Percentiles rank a stretch among this genome's conserved stretches.
phyloP scores from a whole-genome alignment of 768 basidiomycete genomes.

The Pulveroboletus sp. region DNA sequence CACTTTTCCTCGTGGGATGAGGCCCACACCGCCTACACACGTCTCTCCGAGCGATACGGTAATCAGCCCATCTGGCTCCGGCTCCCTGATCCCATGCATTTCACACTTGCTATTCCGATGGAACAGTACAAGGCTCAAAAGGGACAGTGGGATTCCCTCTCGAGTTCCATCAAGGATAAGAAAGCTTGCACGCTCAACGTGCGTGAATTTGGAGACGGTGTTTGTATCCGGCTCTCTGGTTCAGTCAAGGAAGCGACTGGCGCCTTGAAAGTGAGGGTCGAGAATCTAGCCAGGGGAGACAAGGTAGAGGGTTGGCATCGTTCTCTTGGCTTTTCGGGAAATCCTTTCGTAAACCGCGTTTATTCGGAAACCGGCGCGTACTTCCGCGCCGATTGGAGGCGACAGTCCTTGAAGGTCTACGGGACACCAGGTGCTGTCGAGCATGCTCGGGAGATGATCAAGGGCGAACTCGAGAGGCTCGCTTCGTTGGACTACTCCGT shows the following conservation, averaged over 20 bases:
- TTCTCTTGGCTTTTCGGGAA: slow-evolving; percentile 30
- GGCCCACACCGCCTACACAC: slow-evolving; percentile 39
- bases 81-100: slow-evolving; percentile 50
- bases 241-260: slow-evolving; percentile 53
- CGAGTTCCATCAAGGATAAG: slow-evolving; percentile 33
- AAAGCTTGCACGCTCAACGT: slow-evolving; percentile 36
- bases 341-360: slow-evolving; percentile 36
- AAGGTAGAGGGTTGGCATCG: slow-evolving; percentile 52
- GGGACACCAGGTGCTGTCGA: slow-evolving; percentile 40
- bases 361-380: slow-evolving; percentile 38
- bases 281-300: slow-evolving; percentile 51
- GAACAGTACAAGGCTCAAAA: slow-evolving; percentile 53
- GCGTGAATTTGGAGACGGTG: slow-evolving; percentile 19
- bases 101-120: slow-evolving; percentile 44
- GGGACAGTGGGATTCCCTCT: slow-evolving; percentile 46
- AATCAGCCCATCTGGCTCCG: slow-evolving; percentile 36
- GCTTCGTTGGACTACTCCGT: slow-evolving; percentile 42
- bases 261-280: slow-evolving; percentile 57
- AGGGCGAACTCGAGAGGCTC: slow-evolving; percentile 46
- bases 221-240: slow-evolving; percentile 47
- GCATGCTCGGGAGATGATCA: slow-evolving; percentile 43
- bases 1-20: slow-evolving; percentile 50
- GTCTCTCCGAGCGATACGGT: slow-evolving; percentile 34
- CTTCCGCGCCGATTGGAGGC: slow-evolving; percentile 46
- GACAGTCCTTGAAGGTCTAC: slow-evolving; percentile 43